Conservation (phyloP, 2,329 filamentous ascomycete species). For the Fusarium pseudoanthophilum region DNA sequence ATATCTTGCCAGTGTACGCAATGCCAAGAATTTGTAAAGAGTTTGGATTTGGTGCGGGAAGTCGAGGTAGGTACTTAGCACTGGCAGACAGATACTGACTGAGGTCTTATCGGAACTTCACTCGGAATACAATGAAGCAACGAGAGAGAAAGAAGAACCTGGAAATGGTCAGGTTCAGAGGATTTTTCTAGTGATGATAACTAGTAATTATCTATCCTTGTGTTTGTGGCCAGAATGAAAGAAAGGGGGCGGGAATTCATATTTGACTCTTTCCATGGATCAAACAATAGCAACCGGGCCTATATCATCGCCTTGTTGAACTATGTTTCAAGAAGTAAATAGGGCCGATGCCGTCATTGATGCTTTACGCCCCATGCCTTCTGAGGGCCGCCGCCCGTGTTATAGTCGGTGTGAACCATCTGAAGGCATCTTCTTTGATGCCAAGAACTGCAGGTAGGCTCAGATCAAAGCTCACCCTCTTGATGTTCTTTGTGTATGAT, state of each 20-base stretch:
- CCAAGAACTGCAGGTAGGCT: not conserved
- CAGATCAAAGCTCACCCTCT: not conserved
- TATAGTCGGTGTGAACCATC: not conserved
- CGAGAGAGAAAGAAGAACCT: not conserved
- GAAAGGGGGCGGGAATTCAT: constrained; percentile 11
- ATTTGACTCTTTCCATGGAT: not conserved
- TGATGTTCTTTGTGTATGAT: not conserved
- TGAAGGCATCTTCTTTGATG: not conserved
- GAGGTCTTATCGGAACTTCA: not conserved
- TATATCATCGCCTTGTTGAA: not conserved
- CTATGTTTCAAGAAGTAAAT: not conserved
- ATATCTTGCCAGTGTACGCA: not conserved
- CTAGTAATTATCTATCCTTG: not conserved
- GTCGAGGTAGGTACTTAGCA: not conserved
- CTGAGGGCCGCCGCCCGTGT: not conserved
- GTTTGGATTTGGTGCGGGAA: not conserved
- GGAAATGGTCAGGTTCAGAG: not conserved
- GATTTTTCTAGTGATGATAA: not conserved
- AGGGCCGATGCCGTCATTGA: constrained; percentile 1
- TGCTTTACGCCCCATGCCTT: not conserved
- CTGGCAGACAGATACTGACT: constrained; percentile 5
- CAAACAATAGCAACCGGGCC: not conserved
- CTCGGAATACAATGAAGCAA: not conserved
- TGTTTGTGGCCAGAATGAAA: constrained; percentile 1
- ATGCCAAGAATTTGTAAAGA: not conserved